These are phyloP conservation scores for Hemisphaericaspora subhashii DNA, from an alignment of 1,139 yeast species.

Conservation along the genomic window DNA sequence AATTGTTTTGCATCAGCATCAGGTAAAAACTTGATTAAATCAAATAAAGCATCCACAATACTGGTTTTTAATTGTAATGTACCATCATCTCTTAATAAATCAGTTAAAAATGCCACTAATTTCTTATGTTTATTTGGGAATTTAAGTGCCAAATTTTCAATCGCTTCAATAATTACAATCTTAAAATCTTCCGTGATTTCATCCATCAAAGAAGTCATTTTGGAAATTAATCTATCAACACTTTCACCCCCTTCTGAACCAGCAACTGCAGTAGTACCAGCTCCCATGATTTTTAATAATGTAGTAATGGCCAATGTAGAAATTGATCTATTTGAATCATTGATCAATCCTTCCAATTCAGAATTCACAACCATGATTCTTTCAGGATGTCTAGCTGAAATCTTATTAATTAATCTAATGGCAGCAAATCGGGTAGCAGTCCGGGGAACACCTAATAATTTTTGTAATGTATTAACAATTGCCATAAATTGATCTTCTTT, in stretches of 20 bases:
- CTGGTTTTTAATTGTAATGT: conserved; percentile 81
- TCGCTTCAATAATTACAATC: conserved; percentile 91
- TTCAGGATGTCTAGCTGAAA: conserved; percentile 81
- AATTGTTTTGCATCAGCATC: conserved; percentile 70
- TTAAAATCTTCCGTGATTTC: conserved; percentile 96
- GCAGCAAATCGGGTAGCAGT: conserved; percentile 92
- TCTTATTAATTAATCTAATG: conserved; percentile 81
- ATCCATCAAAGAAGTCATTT: conserved; percentile 85
- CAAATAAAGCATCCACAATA: conserved; percentile 87
- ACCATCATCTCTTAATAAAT: conserved; percentile 88
- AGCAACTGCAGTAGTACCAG: conserved; percentile 42
- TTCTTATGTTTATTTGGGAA: conserved; percentile 89
- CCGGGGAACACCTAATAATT: conserved; percentile 82
- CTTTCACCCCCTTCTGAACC: conserved; percentile 51
- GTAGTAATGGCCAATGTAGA: conserved; percentile 99
- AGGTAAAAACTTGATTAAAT: conserved; percentile 84
- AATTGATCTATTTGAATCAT: conserved; percentile 85
- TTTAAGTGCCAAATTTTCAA: conserved; percentile 86
- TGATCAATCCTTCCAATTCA: conserved; percentile 83
- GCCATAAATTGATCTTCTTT: conserved; percentile 60
- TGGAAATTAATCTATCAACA: conserved; percentile 85
- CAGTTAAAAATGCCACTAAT: conserved; percentile 80
- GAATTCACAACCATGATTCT: conserved; percentile 66
- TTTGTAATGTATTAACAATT: conserved; percentile 73
- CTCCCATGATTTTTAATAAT: conserved; percentile 89